Evolutionary conservation across 148 eudicot species (phyloP).

Genomic region (Vaccinium macrocarpon): DNA sequence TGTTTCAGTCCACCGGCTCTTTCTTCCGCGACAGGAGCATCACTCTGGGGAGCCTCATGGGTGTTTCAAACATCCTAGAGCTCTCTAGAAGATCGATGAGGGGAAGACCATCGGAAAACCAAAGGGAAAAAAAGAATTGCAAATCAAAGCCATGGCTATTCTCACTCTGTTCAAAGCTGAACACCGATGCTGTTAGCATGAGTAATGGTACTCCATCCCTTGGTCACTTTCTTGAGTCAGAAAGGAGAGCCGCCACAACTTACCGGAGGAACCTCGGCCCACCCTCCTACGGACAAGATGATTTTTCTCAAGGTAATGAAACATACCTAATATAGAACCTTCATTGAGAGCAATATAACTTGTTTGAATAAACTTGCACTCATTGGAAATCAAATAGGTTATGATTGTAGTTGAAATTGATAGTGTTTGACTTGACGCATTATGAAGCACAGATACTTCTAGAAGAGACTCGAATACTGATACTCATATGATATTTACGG

Average conservation of each 20-base stretch:
- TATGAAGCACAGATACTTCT: not conserved
- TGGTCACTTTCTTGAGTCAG: conserved; percentile 47
- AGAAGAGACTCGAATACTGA: not conserved
- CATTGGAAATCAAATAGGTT: not conserved
- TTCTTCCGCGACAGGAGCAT: conserved; percentile 56
- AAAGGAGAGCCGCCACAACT: conserved; percentile 36
- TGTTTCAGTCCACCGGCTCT: conserved; percentile 52
- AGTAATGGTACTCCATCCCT: conserved; percentile 34
- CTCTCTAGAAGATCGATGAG: conserved; percentile 46
- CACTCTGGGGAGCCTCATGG: conserved; percentile 59
- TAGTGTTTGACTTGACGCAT: not conserved
- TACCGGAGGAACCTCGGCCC: conserved; percentile 27
- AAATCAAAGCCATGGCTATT: conserved; percentile 43
- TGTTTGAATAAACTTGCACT: not conserved
- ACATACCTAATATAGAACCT: not conserved
- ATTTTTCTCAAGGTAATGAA: conserved; percentile 17
- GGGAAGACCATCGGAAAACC: conserved; percentile 26
- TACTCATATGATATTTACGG: not conserved
- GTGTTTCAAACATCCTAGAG: conserved; percentile 44
- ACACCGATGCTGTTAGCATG: conserved; percentile 34
- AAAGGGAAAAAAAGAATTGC: conserved; percentile 30
- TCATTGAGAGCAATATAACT: not conserved
- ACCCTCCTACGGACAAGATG: conserved; percentile 17
- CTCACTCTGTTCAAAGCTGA: conserved; percentile 50
- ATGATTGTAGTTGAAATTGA: not conserved